Evolutionary conservation across 2,329 filamentous ascomycete genomes (phyloP).

Genomic region (Talaromyces sp.): DNA sequence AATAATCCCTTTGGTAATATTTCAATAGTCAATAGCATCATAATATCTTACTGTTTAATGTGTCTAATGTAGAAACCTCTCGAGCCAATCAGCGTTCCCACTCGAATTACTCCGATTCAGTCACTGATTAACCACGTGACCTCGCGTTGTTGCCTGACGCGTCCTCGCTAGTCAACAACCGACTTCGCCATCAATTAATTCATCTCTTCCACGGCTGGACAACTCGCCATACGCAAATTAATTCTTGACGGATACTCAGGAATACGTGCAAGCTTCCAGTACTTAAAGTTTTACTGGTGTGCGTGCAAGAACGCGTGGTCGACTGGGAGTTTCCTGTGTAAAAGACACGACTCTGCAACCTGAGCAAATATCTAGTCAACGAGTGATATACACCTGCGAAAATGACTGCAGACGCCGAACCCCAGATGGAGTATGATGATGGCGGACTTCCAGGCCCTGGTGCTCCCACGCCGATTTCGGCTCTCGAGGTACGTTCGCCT

Average conservation of each 20-base stretch:
- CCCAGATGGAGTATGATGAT: conserved; percentile 70
- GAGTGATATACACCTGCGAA: background rate
- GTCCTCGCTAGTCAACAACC: background rate
- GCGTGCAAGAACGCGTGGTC: background rate
- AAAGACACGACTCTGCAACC: background rate
- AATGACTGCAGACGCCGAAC: conserved; percentile 52
- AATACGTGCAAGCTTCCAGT: background rate
- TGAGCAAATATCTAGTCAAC: background rate
- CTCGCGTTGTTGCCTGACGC: background rate
- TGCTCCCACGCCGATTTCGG: conserved; percentile 81
- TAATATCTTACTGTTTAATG: background rate
- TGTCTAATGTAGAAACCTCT: background rate
- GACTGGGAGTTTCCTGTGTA: background rate
- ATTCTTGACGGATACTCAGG: background rate
- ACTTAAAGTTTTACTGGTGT: background rate
- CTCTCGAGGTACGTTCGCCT: conserved; percentile 65
- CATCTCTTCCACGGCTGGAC: background rate
- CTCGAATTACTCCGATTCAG: no score
- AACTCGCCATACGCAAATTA: background rate
- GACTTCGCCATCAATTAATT: background rate
- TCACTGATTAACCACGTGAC: background rate
- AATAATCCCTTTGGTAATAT: background rate
- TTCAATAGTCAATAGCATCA: background rate
- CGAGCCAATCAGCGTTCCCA: background rate
- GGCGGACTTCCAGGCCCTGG: conserved; percentile 72